A percentile compares a stretch with the other conserved stretches of the same genome.
phyloP scores from a whole-genome alignment of 495 filamentous ascomycete species.

The Aspergillus hancockii region DNA sequence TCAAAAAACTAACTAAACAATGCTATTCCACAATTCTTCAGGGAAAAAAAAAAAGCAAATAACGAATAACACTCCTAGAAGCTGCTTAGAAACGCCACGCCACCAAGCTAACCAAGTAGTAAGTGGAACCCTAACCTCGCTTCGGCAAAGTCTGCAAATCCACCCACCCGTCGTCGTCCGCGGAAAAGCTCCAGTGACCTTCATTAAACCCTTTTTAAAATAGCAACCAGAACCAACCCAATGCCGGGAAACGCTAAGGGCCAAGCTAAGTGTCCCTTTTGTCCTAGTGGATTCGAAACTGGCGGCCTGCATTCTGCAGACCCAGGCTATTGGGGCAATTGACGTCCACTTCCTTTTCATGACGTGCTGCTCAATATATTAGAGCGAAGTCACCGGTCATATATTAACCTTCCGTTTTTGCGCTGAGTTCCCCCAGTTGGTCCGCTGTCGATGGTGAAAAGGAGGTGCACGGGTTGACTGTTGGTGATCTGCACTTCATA shows the following conservation, averaged over 20 bases:
- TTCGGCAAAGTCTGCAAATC: not conserved
- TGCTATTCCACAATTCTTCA: no score
- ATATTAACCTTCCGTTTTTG: no score
- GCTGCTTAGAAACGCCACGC: not conserved
- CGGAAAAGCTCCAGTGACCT: not conserved
- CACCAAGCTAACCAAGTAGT: not conserved
- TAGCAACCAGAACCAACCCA: not conserved
- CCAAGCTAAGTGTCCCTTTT: not conserved
- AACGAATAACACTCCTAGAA: not conserved
- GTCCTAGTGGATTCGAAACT: not conserved
- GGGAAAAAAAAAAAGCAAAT: not conserved
- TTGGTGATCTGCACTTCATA: no score
- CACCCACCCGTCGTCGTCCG: not conserved
- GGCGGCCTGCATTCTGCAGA: no score
- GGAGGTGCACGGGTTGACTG: no score
- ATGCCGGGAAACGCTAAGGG: not conserved
- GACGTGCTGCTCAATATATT: no score
- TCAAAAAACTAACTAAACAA: no score
- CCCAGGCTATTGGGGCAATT: no score
- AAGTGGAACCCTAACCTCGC: not conserved
- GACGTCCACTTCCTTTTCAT: no score
- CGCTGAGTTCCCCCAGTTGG: no score
- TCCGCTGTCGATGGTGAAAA: no score
- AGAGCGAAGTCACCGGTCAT: no score
- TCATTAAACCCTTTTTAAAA: not conserved